Evolutionary conservation across 495 filamentous ascomycete species (phyloP).

Genomic region (Hypoxylon lienhwacheense): DNA sequence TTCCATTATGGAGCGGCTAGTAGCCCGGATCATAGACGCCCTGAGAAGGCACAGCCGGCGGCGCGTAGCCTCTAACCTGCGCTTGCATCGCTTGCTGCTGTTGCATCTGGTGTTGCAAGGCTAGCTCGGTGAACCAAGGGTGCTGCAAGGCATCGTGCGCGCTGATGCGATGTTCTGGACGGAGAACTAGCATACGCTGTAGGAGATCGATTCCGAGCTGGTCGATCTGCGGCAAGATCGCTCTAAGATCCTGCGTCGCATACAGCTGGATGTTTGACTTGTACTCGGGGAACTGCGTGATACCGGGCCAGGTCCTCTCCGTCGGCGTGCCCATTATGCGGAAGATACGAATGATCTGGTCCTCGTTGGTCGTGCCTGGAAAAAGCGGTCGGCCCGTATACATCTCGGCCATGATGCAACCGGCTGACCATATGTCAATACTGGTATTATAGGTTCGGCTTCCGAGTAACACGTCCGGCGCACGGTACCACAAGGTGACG

Average conservation of each 20-base stretch:
- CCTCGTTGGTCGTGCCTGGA: constrained; percentile 93
- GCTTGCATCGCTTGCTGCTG: constrained; percentile 43
- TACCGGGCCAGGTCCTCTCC: constrained; percentile 89
- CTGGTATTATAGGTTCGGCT: constrained; percentile 93
- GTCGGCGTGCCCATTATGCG: constrained; percentile 95
- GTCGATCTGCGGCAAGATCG: constrained; percentile 89
- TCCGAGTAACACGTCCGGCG: constrained; percentile 88
- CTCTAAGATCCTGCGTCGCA: constrained; percentile 84
- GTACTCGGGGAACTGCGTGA: constrained; percentile 89
- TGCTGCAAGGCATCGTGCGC: constrained; percentile 83
- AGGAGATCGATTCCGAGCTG: constrained; percentile 81
- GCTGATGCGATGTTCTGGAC: constrained; percentile 88
- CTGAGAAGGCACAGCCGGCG: constrained; percentile 37
- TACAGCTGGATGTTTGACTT: constrained; percentile 91
- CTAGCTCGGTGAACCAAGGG: constrained; percentile 73
- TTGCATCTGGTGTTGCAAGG: constrained; percentile 45
- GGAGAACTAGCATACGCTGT: constrained; percentile 85
- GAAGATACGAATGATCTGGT: constrained; percentile 94
- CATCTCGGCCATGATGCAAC: constrained; percentile 99
- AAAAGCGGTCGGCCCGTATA: constrained; percentile 92
- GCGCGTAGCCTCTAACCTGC: constrained; percentile 35
- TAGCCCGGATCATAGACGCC: constrained; percentile 37
- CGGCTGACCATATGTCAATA: constrained; percentile 97
- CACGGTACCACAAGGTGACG: constrained; percentile 94
- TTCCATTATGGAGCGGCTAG: too few species aligned